Base-by-base conservation (phyloP, 75 land plant genomes). In the Sequoia sempervirens region DNA sequence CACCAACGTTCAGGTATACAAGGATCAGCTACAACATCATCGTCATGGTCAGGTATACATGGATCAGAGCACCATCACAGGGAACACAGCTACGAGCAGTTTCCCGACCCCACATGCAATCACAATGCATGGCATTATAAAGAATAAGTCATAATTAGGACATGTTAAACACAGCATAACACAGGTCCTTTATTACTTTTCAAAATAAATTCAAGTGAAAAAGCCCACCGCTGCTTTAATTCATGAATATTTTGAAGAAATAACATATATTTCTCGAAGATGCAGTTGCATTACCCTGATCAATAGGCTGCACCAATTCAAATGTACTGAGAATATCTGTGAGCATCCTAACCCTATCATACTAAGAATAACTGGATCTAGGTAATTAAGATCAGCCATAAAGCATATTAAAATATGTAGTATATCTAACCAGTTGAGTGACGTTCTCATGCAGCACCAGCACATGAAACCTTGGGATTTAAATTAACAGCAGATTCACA, bases 51-150 rank as follows among this genome's bases (percentile, higher is more conserved):
- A 46, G 46, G 80, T 38, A 43, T 46, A 80, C 47, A 80, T 11
- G 30, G 52, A 80, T 47, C 81, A 80, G 37, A 80, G 30, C 81
- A 50, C 34, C 81, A 80, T 80, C 54, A 80, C 56, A 80, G 53
- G 47, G 17, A 50, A 30, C 81, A 80, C 81, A 80, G 81, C 36
- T 80, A 80, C 81, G 28, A 23, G 34, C 53, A 30, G 81, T 80
- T 80, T 80, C 81, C 81, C 58, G 36, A 45, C 53, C 54, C 56
- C 81, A 80, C 81, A 80, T 80, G 81, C 81, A 30, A 80, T 28
- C 81, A 80, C 81, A 80, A 38, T 47, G 56, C 81, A 80, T 15
- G 56, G 81, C 58, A 80, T 80, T 15, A 52, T 52, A 32, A 30
- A 80, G 56, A 28, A 80, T 79, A 30, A 80, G 81, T 80, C 53